Evolutionary conservation across 1,139 yeast species (phyloP).

Genomic region (Nadsonia commutata): DNA sequence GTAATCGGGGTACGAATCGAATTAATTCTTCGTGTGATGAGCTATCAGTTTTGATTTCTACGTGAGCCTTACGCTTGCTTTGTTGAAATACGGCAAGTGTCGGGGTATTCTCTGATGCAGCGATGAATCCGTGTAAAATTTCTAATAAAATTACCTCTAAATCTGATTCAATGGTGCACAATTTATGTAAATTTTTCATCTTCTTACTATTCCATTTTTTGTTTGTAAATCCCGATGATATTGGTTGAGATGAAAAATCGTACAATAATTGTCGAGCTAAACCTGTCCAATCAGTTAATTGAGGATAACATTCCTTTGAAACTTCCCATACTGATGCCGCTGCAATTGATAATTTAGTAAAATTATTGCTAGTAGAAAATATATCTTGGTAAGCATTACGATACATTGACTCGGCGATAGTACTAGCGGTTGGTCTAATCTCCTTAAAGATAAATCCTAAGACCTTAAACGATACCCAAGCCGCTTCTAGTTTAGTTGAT

Average conservation of each 20-base stretch:
- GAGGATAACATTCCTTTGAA: neutral
- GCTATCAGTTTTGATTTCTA: neutral
- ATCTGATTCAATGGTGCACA: neutral
- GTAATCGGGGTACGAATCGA: neutral
- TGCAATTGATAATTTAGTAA: neutral
- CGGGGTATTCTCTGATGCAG: neutral
- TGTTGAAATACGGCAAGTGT: neutral
- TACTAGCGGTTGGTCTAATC: neutral
- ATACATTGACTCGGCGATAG: neutral
- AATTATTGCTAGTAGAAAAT: neutral
- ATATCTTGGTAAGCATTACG: neutral
- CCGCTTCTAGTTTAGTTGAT: neutral
- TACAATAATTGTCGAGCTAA: neutral
- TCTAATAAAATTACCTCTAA: neutral
- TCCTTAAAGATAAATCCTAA: neutral
- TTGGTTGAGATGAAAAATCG: neutral
- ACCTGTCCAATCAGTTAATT: neutral
- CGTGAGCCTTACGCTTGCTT: neutral
- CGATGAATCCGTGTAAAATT: neutral
- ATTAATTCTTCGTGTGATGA: neutral
- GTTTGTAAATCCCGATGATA: neutral
- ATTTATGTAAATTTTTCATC: neutral
- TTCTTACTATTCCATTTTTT: neutral
- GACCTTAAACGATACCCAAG: neutral
- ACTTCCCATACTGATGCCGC: neutral